A percentile compares a stretch with the other conserved stretches of the same genome.
These are phyloP conservation scores for Penicillium sp. DNA, from an alignment of 2,329 filamentous ascomycete species.

Conservation along the genomic window DNA sequence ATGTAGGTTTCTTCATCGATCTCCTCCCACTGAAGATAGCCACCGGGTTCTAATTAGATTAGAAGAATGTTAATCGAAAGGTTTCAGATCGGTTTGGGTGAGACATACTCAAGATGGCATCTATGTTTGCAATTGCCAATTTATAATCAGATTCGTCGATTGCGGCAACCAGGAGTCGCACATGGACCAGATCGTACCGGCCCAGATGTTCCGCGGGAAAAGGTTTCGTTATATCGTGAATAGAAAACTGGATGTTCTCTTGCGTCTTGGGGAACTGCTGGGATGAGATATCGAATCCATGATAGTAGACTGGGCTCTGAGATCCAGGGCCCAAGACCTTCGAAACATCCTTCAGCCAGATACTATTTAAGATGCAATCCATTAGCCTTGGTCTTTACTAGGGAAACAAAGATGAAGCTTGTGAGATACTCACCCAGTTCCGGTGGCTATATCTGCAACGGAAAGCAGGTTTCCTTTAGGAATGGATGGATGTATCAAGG, in stretches of 20 bases:
- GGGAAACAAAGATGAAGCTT: too few relatives aligned
- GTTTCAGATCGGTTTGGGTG: neutral
- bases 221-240: constrained; percentile 21
- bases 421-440: neutral
- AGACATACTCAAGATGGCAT: neutral
- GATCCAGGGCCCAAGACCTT: neutral
- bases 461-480: neutral
- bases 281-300: neutral
- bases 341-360: neutral
- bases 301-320: neutral
- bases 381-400: neutral
- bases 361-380: neutral
- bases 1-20: constrained; percentile 14
- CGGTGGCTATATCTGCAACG: neutral
- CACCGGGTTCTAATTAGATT: constrained; percentile 12
- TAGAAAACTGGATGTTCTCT: neutral
- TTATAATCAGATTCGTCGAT: constrained; percentile 13
- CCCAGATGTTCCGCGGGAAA: constrained; percentile 25
- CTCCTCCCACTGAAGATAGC: constrained; percentile 20
- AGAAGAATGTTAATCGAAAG: neutral
- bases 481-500: neutral
- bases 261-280: neutral
- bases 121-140: neutral
- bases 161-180: constrained; percentile 23
- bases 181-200: constrained; percentile 29